These are phyloP conservation scores for Fusarium cyanostomum DNA, from an alignment of 2,329 filamentous ascomycete species.

Conservation along the genomic window DNA sequence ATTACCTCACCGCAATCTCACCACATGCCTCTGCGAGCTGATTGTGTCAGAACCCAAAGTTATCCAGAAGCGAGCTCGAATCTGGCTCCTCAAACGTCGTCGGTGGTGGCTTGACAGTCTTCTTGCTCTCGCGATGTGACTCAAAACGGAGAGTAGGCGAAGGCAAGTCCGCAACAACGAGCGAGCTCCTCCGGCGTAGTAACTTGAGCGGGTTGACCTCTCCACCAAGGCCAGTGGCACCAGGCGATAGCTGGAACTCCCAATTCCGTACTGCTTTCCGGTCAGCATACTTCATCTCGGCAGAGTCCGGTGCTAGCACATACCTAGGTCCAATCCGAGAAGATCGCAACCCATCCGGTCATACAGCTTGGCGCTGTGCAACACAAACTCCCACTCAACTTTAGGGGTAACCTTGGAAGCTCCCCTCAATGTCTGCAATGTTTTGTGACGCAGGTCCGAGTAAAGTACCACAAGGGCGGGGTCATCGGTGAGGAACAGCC, in stretches of 20 bases:
- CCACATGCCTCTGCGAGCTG: not conserved
- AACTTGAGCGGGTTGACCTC: constrained; percentile 73
- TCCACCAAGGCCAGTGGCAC: constrained; percentile 51
- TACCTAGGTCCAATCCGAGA: constrained; percentile 84
- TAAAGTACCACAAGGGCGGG: constrained; percentile 90
- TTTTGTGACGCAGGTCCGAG: constrained; percentile 82
- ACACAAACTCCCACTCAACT: constrained; percentile 87
- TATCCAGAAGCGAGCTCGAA: constrained; percentile 85
- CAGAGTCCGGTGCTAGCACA: constrained; percentile 38
- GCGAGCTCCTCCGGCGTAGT: constrained; percentile 75
- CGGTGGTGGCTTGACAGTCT: constrained; percentile 65
- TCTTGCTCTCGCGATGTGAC: constrained; percentile 51
- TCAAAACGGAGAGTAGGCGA: constrained; percentile 53
- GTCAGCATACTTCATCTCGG: constrained; percentile 22
- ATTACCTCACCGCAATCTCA: not conserved
- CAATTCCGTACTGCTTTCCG: constrained; percentile 73
- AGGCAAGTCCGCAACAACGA: constrained; percentile 81
- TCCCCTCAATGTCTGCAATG: constrained; percentile 84
- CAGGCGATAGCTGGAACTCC: constrained; percentile 73
- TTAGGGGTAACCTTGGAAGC: constrained; percentile 81
- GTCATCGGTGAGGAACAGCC: constrained; percentile 88
- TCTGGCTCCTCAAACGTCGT: constrained; percentile 94
- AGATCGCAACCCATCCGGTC: constrained; percentile 94
- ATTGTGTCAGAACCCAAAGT: constrained; percentile 81
- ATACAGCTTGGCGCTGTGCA: constrained; percentile 85